Base-by-base conservation (phyloP, 805 yeast species). In the Lipomyces kockii region DNA sequence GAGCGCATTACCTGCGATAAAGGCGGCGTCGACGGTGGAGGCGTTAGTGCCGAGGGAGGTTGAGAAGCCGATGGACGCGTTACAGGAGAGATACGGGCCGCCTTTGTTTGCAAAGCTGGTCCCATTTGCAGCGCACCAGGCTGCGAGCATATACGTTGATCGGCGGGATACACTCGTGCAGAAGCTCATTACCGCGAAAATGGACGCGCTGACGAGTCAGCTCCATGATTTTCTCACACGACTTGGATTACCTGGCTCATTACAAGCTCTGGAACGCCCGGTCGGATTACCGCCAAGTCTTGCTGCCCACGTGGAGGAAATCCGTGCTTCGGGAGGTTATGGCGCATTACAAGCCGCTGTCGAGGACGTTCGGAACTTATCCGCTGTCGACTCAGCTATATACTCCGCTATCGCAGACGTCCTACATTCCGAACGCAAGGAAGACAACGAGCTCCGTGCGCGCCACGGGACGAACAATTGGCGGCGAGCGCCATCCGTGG, bases 81-180 rank as follows among this genome's bases (percentile, higher is more conserved):
- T 78, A 2, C 59, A 55, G 8, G 22, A 67, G 69, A 0, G 71
- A 71, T 64, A 58, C 34, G 62, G 72, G 52, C 52, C 63, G 39
- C 73, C 78, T 3, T 73, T 88, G n/a, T 88, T 92, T 72, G 78
- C 79, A n/a, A 84, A 84, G 25, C 77, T 92, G 2, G 74, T 92
- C 1, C 97, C 98, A 0, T 85, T 84, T 70, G 77, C 83, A 2
- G 84, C 91, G 1, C 83, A 90, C 54, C 90, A 88, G 72, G 83
- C 86, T 2, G 86, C 91, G 0, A 85, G 84, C 53, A 88, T 92
- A 0, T 90, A 86, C 74, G 83, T 84, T 62, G 94, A 89, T 68
- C 81, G 93, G 68, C 87, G 87, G 66, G 85, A 84, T 14, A 78
- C 78, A 2, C 89, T 83, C 73, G 80, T 89, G 9, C 68, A 76